phyloP scores from a whole-genome alignment of 2,329 filamentous ascomycete species.

The Mariannaea sp. region DNA sequence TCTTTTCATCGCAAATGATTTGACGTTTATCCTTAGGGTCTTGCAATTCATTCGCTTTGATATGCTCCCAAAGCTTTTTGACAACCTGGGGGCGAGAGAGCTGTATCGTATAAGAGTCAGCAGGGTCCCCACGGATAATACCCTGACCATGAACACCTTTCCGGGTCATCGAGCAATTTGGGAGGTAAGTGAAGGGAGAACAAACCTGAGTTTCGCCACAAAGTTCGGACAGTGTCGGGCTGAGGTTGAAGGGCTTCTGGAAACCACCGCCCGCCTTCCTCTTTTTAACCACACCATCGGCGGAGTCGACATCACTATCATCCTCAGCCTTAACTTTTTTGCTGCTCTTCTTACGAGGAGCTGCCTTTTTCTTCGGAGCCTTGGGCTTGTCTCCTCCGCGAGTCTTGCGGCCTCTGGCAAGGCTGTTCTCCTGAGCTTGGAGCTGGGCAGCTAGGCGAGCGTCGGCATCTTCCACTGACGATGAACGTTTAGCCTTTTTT shows the following conservation, averaged over 20 bases:
- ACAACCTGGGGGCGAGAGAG: constrained; percentile 94
- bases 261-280: constrained; percentile 91
- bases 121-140: no score
- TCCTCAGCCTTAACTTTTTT: constrained; percentile 79
- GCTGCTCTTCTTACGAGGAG: constrained; percentile 71
- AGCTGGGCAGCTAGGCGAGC: constrained; percentile 84
- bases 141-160: no score
- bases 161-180: no score
- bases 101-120: constrained; percentile 50
- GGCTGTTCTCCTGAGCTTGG: constrained; percentile 88
- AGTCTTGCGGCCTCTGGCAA: constrained; percentile 70
- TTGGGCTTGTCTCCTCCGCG: constrained; percentile 67
- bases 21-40: constrained; percentile 90
- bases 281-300: constrained; percentile 63
- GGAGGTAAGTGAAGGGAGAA: constrained; percentile 11
- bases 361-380: constrained; percentile 64
- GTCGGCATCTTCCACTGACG: constrained; percentile 72
- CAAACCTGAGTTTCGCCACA: constrained; percentile 71
- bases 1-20: constrained; percentile 87
- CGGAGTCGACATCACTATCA: constrained; percentile 75
- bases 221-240: constrained; percentile 69
- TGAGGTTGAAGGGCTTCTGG: constrained; percentile 82
- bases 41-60: constrained; percentile 86
- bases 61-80: constrained; percentile 95
- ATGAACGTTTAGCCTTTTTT: constrained; percentile 72